Conservation (phyloP, 352 stramenopile species). For the Phytophthora fragariae region DNA sequence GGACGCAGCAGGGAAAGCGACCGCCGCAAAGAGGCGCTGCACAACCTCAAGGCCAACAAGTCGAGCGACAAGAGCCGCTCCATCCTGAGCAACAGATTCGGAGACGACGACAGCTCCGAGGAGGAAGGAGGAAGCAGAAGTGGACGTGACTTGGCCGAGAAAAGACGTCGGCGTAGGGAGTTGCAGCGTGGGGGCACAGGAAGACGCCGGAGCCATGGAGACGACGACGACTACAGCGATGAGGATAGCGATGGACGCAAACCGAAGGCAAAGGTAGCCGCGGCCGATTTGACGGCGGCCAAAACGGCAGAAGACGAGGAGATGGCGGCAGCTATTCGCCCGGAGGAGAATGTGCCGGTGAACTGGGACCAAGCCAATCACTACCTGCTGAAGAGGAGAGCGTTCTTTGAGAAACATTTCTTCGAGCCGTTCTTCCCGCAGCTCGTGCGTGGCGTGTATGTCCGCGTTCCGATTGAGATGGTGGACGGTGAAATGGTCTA, state of each 20-base stretch:
- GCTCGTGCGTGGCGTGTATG: constrained; percentile 79
- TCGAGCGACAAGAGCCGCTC: constrained; percentile 75
- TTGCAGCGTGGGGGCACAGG: constrained; percentile 60
- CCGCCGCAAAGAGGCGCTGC: constrained; percentile 80
- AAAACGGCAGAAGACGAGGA: constrained; percentile 61
- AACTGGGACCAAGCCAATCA: constrained; percentile 81
- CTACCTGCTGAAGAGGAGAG: constrained; percentile 77
- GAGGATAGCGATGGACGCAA: constrained; percentile 50
- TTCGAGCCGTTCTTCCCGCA: constrained; percentile 89
- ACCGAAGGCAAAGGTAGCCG: constrained; percentile 33
- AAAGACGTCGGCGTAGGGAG: constrained; percentile 76
- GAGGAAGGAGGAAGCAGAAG: constrained; percentile 49
- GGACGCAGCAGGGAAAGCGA: constrained; percentile 72
- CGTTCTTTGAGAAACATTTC: constrained; percentile 88
- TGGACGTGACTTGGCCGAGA: constrained; percentile 75
- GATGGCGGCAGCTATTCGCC: constrained; percentile 45
- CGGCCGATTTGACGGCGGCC: constrained; percentile 35
- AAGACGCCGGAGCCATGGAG: constrained; percentile 26
- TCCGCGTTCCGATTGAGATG: constrained; percentile 72
- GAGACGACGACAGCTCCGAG: constrained; percentile 60
- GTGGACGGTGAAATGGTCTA: constrained; percentile 86
- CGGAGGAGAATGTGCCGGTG: constrained; percentile 75
- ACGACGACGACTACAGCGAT: constrained; percentile 55
- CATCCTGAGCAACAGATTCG: constrained; percentile 84
- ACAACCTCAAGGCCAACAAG: constrained; percentile 84